phyloP scores from a whole-genome alignment of 2,329 filamentous ascomycete species.

The Hymenoscyphus infarciens region DNA sequence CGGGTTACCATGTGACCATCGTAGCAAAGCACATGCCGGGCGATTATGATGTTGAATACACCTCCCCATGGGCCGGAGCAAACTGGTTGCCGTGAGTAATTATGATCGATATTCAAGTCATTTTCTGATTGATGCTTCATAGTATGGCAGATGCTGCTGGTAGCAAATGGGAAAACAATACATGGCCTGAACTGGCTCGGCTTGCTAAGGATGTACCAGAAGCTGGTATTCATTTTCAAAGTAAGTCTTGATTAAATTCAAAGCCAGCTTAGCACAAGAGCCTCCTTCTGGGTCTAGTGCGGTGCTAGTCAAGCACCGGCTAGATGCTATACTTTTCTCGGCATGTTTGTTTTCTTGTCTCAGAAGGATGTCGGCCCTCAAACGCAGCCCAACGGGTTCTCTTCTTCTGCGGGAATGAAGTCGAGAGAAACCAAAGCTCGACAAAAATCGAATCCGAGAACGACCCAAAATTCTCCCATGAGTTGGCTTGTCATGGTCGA shows the following conservation, averaged over 20 bases:
- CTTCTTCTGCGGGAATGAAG: too few relatives aligned
- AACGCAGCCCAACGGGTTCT: too few relatives aligned
- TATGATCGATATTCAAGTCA: background rate
- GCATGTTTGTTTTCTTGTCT: too few relatives aligned
- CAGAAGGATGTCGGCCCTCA: too few relatives aligned
- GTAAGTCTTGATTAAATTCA: conserved; percentile 36
- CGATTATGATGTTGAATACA: conserved; percentile 85
- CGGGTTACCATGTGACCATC: conserved; percentile 58
- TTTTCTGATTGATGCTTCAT: conserved; percentile 1
- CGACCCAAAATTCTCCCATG: too few relatives aligned
- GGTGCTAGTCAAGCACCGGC: background rate
- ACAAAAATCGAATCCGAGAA: too few relatives aligned
- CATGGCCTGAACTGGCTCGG: conserved; percentile 32
- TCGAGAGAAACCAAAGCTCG: too few relatives aligned
- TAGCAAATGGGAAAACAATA: conserved; percentile 41
- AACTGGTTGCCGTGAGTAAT: conserved; percentile 45
- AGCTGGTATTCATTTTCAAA: conserved; percentile 74
- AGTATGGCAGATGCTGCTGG: conserved; percentile 37
- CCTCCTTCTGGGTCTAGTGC: too few relatives aligned
- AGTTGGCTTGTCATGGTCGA: too few relatives aligned
- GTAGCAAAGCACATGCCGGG: conserved; percentile 87
- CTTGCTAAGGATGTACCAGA: conserved; percentile 47
- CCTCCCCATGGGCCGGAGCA: conserved; percentile 83
- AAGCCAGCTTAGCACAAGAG: too few relatives aligned
- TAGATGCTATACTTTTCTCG: too few relatives aligned